A percentile compares a stretch with the other conserved stretches of the same genome.
These are phyloP conservation scores for Tolypocladium pustulatum DNA, from an alignment of 2,329 filamentous ascomycete species.

Conservation along the genomic window DNA sequence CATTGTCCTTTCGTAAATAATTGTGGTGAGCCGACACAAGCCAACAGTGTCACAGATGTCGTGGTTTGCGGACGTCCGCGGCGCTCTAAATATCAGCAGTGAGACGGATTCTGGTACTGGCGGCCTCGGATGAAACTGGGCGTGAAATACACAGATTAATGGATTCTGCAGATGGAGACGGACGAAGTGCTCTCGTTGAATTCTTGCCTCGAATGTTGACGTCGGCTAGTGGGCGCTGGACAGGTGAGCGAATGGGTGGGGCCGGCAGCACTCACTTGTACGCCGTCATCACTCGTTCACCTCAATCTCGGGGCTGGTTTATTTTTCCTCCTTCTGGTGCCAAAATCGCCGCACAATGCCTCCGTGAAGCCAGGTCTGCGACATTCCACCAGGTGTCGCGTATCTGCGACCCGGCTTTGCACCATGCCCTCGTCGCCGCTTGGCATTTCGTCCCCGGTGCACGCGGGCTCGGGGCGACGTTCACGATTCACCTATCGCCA, in stretches of 20 bases:
- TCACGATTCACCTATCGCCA: constrained; percentile 83
- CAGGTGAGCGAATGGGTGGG: no score
- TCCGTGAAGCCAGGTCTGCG: neutral
- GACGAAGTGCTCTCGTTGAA: neutral
- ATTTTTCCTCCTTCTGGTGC: neutral
- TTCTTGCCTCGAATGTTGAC: neutral
- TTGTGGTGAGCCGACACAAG: no score
- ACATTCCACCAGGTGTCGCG: neutral
- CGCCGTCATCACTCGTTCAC: neutral
- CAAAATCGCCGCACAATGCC: neutral
- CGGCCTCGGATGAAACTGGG: neutral
- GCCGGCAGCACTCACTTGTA: neutral
- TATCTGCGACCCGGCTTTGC: neutral
- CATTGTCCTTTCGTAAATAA: neutral
- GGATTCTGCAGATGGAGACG: neutral
- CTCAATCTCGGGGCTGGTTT: neutral
- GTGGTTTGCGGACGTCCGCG: neutral
- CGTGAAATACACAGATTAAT: neutral
- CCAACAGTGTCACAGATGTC: neutral
- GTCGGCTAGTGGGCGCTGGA: neutral
- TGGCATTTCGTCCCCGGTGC: constrained; percentile 16
- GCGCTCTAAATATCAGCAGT: neutral
- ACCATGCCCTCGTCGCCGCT: neutral
- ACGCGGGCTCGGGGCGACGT: constrained; percentile 17
- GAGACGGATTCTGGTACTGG: neutral